Evolutionary conservation across 192 early-diverging fungal species (phyloP), one percentile per base, ranked within the genome.

Genomic region (Gamsiella multidivaricata): DNA sequence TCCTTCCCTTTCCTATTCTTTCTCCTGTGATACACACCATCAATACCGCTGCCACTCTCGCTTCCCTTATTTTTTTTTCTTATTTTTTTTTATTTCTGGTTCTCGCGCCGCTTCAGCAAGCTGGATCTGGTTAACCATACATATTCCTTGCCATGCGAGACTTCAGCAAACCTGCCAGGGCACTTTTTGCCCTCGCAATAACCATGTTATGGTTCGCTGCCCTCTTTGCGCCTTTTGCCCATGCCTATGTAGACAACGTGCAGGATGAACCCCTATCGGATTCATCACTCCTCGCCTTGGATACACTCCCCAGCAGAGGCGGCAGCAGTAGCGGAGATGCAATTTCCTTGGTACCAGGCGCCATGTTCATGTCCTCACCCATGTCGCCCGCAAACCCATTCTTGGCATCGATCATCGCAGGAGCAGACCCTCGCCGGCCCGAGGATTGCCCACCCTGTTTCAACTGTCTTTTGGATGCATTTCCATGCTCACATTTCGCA

Each of bases 371-470:
- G n/a, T n/a, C n/a, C n/a, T n/a, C n/a, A n/a, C n/a, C n/a, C n/a
- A 64, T 64, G 45, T 63, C 70, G 2, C 22, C 57, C 8, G 70
- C 70, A 5, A 64, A 47, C 20, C 70, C 70, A 37, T 33, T 72
- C 3, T 29, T 72, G 70, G 61, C 54, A 3, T 12, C 45, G 45
- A 46, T 46, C 12, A 46, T 46, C 12, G 45, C 15, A 18, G n/a
- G 32, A 36, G 33, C 32, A 25, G 43, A 10, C n/a, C 54, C 62
- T 6, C 17, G 26, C 49, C 25, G 70, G 18, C 73, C 73, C 31
- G 58, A 78, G 34, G 86, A 91, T 18, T 92, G 92, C 42, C 92
- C 92, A 2, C 88, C 91, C 22, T 95, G 94, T 70, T 95, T 95
- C 80, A 94, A 95, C 81, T 95, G 94, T 80, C 83, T 91, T 31